Evolutionary conservation across 2,329 filamentous ascomycete genomes (phyloP).

Genomic region (Fusarium sp.): DNA sequence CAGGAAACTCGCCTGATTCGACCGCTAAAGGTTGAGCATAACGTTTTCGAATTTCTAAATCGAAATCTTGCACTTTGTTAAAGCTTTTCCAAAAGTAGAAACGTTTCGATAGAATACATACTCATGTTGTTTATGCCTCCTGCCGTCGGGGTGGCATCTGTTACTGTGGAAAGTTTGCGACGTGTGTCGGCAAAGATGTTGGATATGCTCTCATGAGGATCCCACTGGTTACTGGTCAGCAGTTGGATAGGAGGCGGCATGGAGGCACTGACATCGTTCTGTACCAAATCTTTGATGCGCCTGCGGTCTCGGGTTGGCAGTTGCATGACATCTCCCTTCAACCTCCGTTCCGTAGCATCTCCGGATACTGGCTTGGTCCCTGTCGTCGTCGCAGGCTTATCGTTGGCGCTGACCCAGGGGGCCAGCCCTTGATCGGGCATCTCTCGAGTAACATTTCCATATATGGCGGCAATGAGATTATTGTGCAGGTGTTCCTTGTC

Average conservation of each 20-base stretch:
- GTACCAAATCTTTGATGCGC: conserved; percentile 70
- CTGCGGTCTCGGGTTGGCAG: conserved; percentile 71
- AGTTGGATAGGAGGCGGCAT: not conserved
- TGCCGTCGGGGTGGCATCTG: conserved; percentile 74
- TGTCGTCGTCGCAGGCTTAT: conserved; percentile 66
- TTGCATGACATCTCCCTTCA: conserved; percentile 76
- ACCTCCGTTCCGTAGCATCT: conserved; percentile 69
- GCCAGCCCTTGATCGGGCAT: conserved; percentile 73
- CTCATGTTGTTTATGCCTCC: conserved; percentile 83
- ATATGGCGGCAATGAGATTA: conserved; percentile 71
- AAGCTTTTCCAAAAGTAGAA: not conserved
- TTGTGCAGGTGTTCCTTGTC: conserved; percentile 72
- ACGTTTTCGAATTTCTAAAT: conserved; percentile 72
- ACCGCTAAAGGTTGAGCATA: conserved; percentile 70
- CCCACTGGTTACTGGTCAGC: conserved; percentile 53
- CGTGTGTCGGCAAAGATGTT: conserved; percentile 61
- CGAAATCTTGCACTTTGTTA: conserved; percentile 61
- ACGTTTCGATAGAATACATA: conserved; percentile 52
- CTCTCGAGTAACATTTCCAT: conserved; percentile 74
- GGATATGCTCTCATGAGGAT: conserved; percentile 62
- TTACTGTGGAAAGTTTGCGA: conserved; percentile 54
- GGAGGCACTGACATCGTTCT: conserved; percentile 64
- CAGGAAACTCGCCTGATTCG: conserved; percentile 75
- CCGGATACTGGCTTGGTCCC: conserved; percentile 69
- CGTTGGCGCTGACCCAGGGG: conserved; percentile 75